phyloP scores from a whole-genome alignment of 202 grass and related monocot species.

The Digitaria exilis region DNA sequence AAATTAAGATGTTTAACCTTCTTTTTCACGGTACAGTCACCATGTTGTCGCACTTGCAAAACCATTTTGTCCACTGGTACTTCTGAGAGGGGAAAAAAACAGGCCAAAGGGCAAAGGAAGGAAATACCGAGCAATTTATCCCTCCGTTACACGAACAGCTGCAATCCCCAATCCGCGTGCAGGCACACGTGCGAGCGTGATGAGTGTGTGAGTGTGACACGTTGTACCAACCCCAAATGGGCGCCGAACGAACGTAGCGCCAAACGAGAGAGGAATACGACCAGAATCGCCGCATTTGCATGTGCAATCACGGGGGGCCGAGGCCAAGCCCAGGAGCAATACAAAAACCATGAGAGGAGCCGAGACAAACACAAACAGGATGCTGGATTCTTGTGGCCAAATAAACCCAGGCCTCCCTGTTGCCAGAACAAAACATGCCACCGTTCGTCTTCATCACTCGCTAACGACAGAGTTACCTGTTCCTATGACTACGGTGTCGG shows the following conservation, averaged over 20 bases:
- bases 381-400: not conserved
- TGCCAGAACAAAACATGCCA: not conserved
- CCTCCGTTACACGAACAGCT: not conserved
- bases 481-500: not conserved
- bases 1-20: no score
- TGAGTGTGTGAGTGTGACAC: not conserved
- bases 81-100: no score
- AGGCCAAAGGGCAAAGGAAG: no score
- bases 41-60: no score
- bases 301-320: constrained; percentile 5
- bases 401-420: no score
- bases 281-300: not conserved
- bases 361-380: not conserved
- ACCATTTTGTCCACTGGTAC: no score
- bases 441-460: not conserved
- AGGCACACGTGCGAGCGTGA: constrained; percentile 7
- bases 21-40: no score
- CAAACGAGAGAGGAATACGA: not conserved
- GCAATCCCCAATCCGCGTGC: not conserved
- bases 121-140: no score
- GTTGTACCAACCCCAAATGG: not conserved
- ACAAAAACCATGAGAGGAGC: constrained; percentile 15
- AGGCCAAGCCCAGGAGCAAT: not conserved
- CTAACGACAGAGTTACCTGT: not conserved
- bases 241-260: not conserved